These are phyloP conservation scores for Fusarium subtropicale DNA, from an alignment of 2,329 filamentous ascomycete genomes.

Conservation along the genomic window DNA sequence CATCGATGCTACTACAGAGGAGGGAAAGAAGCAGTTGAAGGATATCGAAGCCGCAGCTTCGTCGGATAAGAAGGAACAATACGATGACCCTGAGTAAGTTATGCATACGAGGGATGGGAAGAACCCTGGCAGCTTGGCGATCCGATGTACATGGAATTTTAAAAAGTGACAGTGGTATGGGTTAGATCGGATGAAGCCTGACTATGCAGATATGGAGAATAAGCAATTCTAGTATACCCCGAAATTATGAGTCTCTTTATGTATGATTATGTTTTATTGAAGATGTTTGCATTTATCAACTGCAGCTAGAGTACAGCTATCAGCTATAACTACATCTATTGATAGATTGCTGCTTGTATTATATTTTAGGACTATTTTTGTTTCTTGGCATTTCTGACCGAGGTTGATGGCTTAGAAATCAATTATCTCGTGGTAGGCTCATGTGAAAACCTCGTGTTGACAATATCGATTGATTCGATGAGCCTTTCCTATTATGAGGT, in stretches of 20 bases:
- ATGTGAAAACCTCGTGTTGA: constrained; percentile 4
- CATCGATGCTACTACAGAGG: constrained; percentile 92
- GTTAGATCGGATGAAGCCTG: not conserved
- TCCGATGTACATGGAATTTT: not conserved
- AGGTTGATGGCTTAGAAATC: constrained; percentile 1
- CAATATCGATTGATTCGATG: not conserved
- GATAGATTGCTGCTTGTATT: too few species aligned
- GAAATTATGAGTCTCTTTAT: not conserved
- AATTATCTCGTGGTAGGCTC: not conserved
- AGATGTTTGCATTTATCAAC: not conserved
- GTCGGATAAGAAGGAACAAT: constrained; percentile 45
- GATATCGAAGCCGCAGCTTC: constrained; percentile 71
- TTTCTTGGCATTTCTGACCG: not conserved
- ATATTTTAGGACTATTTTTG: too few species aligned
- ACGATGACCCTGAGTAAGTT: constrained; percentile 56
- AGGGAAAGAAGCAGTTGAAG: constrained; percentile 81
- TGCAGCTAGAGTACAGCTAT: too few species aligned
- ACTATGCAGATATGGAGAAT: not conserved
- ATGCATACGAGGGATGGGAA: not conserved
- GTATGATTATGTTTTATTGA: not conserved
- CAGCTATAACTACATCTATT: too few species aligned
- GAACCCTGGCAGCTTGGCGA: not conserved
- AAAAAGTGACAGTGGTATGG: not conserved
- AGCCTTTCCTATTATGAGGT: not conserved
- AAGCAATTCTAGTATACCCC: constrained; percentile 1